Base-by-base conservation (phyloP, 2,329 filamentous ascomycete species). In the Neurospora crassa region DNA sequence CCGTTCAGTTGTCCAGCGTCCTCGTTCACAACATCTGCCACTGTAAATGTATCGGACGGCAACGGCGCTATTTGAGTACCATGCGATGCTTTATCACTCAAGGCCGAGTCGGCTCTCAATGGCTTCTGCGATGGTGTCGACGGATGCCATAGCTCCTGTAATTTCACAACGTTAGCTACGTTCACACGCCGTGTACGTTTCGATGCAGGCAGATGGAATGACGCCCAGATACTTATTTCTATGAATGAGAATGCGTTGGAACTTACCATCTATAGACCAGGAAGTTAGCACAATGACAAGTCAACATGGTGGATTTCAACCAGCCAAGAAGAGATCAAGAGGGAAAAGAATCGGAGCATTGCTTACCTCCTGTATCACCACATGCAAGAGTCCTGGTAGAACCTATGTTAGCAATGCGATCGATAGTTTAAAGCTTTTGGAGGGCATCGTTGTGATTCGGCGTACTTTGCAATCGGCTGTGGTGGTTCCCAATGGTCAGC, bases 341-440 rank as follows among this genome's bases (percentile, higher is more conserved):
- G 7, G 41, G 37, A 24, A 24, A 41, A 18, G 40, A 2, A 40
- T 10, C 6, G 18, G 3, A n/a, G 24, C 20, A 24, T 18, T 18
- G 67, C 71, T 29, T 73, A 76, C 74, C 75, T 72, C 76, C 76
- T 10, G 74, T 76, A 42, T 97, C 94, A 16, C 93, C 93, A 81
- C 94, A 97, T 0, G 94, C 94, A 70, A 97, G 82, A 14, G 85
- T 84, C 83, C 43, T 43, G 3, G 41, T 43, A 7, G n/a, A 43
- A 18, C 16, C 16, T 18, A 43, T 43, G 41, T 43, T 10, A 43
- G 41, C 41, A 43, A 18, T 18, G 41, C 6, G 18, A 18, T 43
- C 6, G 41, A 7, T 43, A 8, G 8, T 16, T 18, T 43, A 11
- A 18, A 43, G 41, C 41, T 4, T 2, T 43, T 43, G 41, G 41